Conservation (phyloP, 768 basidiomycete species). For the Mycena leptocephala region DNA sequence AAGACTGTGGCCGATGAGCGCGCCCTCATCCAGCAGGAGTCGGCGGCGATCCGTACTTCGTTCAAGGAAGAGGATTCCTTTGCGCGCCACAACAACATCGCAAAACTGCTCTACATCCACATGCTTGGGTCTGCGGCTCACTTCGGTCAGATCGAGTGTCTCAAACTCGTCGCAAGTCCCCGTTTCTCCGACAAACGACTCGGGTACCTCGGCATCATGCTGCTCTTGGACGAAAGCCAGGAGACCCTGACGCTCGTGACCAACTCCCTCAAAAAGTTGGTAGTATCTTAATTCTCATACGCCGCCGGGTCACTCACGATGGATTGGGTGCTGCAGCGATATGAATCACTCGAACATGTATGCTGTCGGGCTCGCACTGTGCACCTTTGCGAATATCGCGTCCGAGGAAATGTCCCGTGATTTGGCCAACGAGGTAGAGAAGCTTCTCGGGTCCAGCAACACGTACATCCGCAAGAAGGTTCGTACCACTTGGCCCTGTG, state of each 20-base stretch:
- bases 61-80: conserved; percentile 98
- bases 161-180: conserved; percentile 95
- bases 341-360: conserved; percentile 99
- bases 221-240: conserved; percentile 96
- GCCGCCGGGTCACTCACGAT: conserved; percentile 26
- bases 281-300: conserved; percentile 22
- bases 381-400: conserved; percentile 98
- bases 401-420: conserved; percentile 99
- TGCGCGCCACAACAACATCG: conserved; percentile 96
- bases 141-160: conserved; percentile 98
- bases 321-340: conserved; percentile 71
- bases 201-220: conserved; percentile 98
- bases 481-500: conserved; percentile 33
- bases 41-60: conserved; percentile 95
- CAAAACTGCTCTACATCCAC: conserved; percentile 98
- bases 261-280: conserved; percentile 97
- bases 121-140: conserved; percentile 99
- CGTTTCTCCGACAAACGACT: conserved; percentile 97
- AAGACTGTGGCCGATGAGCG: conserved; percentile 99
- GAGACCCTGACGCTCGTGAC: conserved; percentile 98
- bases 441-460: conserved; percentile 96
- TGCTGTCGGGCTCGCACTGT: conserved; percentile 95
- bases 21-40: conserved; percentile 96
- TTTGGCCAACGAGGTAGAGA: conserved; percentile 97
- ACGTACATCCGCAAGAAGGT: conserved; percentile 99